Base-by-base conservation (phyloP, 108 stramenopile species). In the Nitzschia inconspicua region DNA sequence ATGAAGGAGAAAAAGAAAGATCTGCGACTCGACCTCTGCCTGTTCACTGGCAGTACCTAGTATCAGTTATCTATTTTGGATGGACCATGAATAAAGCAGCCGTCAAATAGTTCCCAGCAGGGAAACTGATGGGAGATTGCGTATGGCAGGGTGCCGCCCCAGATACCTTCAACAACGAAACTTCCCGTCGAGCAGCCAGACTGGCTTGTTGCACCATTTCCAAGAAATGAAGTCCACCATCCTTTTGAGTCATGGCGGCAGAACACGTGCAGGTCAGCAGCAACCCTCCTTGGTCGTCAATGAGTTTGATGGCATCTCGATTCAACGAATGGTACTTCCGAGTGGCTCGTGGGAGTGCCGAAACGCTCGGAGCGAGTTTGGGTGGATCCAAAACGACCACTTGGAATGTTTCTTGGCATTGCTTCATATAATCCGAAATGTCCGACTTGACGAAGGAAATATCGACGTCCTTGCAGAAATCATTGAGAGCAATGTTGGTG, bases 181-280 rank as follows among this genome's bases (percentile, higher is more conserved):
- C 67, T 68, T 78, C 65, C 31, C 91, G 70, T 28, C 68, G 63
- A 9, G 91, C 91, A 2, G 85, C 55, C 8, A 81, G 41, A 34
- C 84, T 85, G 0, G 88, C 91, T 43, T 78, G 65, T 39, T 89
- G 86, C 0, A 92, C 84, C 64, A 71, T 77, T 16, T 84, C 68
- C 18, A 89, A 60, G 57, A 92, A 92, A 66, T 65, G 86, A 31
- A 85, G 81, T 19, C 92, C 95, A 2, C 89, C 93, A 47, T 91
- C 88, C 23, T 86, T 79, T 61, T 95, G 94, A 7, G 94, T 92
- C 96, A 97, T 96, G 20, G 95, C 95, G 10, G 91, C 86, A 35
- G 84, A 86, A 55, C 97, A 98, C 24, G 95, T 91, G 64, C 95
- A 98, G 1, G 95, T 95, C 72, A 98, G 58, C 6, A 98, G 70